Evolutionary conservation across 805 yeast species (phyloP).

Genomic region (Brettanomyces sp.): DNA sequence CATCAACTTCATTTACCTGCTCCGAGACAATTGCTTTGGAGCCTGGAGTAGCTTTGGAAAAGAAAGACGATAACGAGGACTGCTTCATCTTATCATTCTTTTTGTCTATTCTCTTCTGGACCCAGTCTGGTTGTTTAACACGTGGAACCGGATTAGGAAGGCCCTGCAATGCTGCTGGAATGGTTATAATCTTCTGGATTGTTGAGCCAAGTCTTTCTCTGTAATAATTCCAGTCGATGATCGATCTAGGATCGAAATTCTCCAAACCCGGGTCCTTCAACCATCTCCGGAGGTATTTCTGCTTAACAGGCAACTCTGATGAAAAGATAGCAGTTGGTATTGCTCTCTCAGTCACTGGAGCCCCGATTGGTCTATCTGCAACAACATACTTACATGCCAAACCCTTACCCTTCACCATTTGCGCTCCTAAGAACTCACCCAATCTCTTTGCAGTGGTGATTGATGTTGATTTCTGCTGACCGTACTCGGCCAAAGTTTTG

Average conservation of each 20-base stretch:
- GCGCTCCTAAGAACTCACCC: conserved; percentile 91
- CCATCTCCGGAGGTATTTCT: conserved; percentile 78
- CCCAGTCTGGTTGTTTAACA: conserved; percentile 92
- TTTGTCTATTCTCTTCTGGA: conserved; percentile 50
- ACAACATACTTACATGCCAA: conserved; percentile 91
- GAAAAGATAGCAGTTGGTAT: conserved; percentile 94
- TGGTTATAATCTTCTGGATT: conserved; percentile 87
- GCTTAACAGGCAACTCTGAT: conserved; percentile 63
- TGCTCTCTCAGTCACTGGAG: conserved; percentile 94
- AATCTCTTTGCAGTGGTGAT: conserved; percentile 90
- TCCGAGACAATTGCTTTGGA: conserved; percentile 24
- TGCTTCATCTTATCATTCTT: conserved; percentile 68
- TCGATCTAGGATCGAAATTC: conserved; percentile 77
- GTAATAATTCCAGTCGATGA: conserved; percentile 91
- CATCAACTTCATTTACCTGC: conserved; percentile 5
- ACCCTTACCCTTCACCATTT: conserved; percentile 95
- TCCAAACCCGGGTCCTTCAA: conserved; percentile 66
- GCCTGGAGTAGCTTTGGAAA: conserved; percentile 33
- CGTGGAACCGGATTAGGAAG: conserved; percentile 89
- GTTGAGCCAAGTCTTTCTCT: conserved; percentile 86
- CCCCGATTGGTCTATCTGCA: conserved; percentile 68
- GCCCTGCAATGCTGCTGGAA: conserved; percentile 93
- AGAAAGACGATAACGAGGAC: conserved; percentile 50
- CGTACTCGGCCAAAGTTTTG: conserved; percentile 82
- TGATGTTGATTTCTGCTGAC: conserved; percentile 83